A percentile compares a stretch with the other conserved stretches of the same genome.
These are phyloP conservation scores for Corylus heterophylla DNA, from an alignment of 306 rosid species.

Conservation along the genomic window DNA sequence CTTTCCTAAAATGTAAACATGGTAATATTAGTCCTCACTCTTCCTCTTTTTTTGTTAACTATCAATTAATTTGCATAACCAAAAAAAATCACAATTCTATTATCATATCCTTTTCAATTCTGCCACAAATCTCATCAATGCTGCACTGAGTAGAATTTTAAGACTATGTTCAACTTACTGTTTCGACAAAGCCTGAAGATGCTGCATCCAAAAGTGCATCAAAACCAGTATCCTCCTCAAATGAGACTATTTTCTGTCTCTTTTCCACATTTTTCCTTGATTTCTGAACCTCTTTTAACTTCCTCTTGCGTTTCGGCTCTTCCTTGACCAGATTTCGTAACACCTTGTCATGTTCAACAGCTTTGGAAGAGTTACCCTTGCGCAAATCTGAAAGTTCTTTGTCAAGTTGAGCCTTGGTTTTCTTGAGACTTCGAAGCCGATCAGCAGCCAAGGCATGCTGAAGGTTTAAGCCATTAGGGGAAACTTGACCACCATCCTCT, in stretches of 20 bases:
- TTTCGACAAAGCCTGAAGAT: constrained; percentile 89
- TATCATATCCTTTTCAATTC: neutral
- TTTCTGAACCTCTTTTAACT: constrained; percentile 49
- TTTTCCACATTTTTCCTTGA: constrained; percentile 39
- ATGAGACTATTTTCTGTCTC: constrained; percentile 62
- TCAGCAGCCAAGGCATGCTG: constrained; percentile 78
- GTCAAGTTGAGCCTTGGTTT: constrained; percentile 64
- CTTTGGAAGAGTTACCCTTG: constrained; percentile 34
- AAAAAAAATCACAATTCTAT: constrained; percentile 1
- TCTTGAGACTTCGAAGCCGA: constrained; percentile 68
- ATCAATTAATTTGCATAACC: neutral
- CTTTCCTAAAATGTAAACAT: constrained; percentile 66
- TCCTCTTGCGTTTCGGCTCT: constrained; percentile 59
- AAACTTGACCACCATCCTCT: constrained; percentile 32
- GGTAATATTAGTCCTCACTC: constrained; percentile 35
- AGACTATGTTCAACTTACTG: constrained; percentile 57
- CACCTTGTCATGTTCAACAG: constrained; percentile 26
- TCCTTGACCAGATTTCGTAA: constrained; percentile 67
- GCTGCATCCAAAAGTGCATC: constrained; percentile 94
- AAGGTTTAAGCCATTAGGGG: constrained; percentile 40
- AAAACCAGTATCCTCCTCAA: constrained; percentile 77
- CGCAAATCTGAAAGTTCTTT: constrained; percentile 57
- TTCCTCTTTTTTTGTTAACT: constrained; percentile 15
- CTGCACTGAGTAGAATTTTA: constrained; percentile 5
- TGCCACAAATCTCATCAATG: constrained; percentile 1